Conservation (phyloP, 768 basidiomycete genomes). For the Leccinellum albellum region DNA sequence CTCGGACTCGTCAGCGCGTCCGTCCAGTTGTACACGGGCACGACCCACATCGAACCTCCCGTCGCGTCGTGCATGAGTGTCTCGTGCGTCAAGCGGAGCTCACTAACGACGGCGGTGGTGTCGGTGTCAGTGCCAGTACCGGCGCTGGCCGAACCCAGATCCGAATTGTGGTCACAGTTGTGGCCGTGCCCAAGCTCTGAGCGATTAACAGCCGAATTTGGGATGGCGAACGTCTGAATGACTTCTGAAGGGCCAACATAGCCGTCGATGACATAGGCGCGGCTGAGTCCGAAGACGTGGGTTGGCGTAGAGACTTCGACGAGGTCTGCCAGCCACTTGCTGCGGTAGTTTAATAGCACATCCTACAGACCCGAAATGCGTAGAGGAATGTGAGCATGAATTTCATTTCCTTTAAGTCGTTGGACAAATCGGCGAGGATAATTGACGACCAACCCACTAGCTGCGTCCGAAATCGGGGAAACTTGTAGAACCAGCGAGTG, state of each 20-base stretch:
- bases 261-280: constrained; percentile 6
- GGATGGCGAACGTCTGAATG: constrained; percentile 17
- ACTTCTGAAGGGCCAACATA: constrained; percentile 8
- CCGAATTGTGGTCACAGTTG: background rate
- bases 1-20: constrained; percentile 9
- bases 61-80: background rate
- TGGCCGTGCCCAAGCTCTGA: background rate
- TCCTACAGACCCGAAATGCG: constrained; percentile 5
- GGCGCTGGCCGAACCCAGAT: background rate
- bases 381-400: too few species aligned
- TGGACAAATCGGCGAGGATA: too few species aligned
- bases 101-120: background rate
- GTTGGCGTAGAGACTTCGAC: constrained; percentile 12
- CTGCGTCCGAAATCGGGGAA: constrained; percentile 12
- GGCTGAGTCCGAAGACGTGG: constrained; percentile 11
- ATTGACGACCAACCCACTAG: background rate
- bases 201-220: background rate
- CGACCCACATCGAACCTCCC: background rate
- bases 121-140: background rate
- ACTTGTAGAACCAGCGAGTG: constrained; percentile 16
- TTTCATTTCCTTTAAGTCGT: too few species aligned
- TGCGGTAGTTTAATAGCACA: constrained; percentile 10
- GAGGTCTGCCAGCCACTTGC: constrained; percentile 11
- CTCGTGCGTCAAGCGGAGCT: constrained; percentile 22
- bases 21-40: constrained; percentile 9